Base-by-base conservation (phyloP, 306 rosid genomes). In the Dalbergia oliveri region DNA sequence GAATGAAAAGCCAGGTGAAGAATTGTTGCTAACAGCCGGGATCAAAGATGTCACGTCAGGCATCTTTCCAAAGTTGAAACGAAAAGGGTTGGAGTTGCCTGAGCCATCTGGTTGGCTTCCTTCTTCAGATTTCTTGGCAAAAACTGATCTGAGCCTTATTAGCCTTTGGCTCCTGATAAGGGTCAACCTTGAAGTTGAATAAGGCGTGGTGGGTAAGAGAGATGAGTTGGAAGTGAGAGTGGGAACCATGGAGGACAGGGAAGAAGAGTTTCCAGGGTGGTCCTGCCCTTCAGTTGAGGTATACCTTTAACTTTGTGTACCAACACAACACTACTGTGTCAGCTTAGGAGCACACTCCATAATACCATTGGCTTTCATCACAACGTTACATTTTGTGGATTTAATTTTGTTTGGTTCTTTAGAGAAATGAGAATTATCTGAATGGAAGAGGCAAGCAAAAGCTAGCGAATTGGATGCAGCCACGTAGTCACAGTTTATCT, bases 21-120 rank as follows among this genome's bases (percentile, higher is more conserved):
- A 65, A 69, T 88, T 72, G 15, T 63, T 84, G 39, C 56, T 81
- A 37, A 77, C 86, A 23, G 75, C 88, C 0, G 97, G 98, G 21
- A 95, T 82, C 90, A 95, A 80, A 3, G 99, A 87, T 9, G 87
- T 86, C 0, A 90, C 88, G 62, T 93, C 97, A 2, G 97, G 84
- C 1, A 91, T 7, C 75, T 93, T 95, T 6, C 98, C 94, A 9
- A 95, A 90, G 68, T 84, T 9, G 57, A 95, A 79, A 66, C 89
- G 79, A 50, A 93, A 89, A 10, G 93, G 94, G 35, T 61, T 89
- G 35, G 89, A 78, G 66, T 88, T 90, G 15, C 31, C 31, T 26
- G 31, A 26, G 31, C 31, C 31, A 26, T 26, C 31, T 26, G 66
- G 31, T 4, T 89, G 63, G 4, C 67, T 80, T 54, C 66, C 79